Evolutionary conservation across 169 alveolate species (phyloP).

Genomic region (Plasmodium fragile): DNA sequence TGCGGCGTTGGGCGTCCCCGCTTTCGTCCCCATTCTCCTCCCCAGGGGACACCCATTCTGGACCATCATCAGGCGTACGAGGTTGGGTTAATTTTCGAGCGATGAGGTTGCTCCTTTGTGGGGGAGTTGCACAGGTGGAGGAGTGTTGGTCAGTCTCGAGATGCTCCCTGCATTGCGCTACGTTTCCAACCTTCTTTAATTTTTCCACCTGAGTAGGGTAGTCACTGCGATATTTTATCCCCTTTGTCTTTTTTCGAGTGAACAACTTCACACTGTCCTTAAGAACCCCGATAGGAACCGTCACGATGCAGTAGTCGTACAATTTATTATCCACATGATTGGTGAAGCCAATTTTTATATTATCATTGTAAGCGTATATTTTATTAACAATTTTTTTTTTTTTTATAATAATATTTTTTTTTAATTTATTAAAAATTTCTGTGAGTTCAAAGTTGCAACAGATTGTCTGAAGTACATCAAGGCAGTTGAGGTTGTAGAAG

Average conservation of each 20-base stretch:
- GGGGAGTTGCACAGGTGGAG: neutral
- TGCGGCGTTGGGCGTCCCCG: neutral
- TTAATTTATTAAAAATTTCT: constrained; percentile 21
- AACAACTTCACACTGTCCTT: constrained; percentile 35
- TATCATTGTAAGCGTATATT: constrained; percentile 41
- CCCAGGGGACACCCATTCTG: neutral
- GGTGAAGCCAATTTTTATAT: constrained; percentile 19
- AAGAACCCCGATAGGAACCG: constrained; percentile 57
- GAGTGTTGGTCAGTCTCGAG: neutral
- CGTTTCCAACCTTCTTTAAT: neutral
- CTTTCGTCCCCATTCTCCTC: neutral
- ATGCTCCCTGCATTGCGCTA: neutral
- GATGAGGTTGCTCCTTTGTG: neutral
- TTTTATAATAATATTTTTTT: constrained; percentile 8
- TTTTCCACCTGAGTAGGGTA: neutral
- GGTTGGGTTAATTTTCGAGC: neutral
- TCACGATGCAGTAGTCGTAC: constrained; percentile 60
- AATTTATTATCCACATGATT: constrained; percentile 17
- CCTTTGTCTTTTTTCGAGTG: neutral
- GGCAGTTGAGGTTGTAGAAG: constrained; percentile 16
- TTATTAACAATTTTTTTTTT: constrained; percentile 75
- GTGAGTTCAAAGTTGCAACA: constrained; percentile 37
- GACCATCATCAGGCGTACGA: neutral
- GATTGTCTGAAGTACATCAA: constrained; percentile 29
- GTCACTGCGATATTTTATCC: neutral